Percentiles rank a stretch among this genome's conserved stretches.
Conservation (phyloP, 495 filamentous ascomycete genomes). For the Gamarada debralockiae region DNA sequence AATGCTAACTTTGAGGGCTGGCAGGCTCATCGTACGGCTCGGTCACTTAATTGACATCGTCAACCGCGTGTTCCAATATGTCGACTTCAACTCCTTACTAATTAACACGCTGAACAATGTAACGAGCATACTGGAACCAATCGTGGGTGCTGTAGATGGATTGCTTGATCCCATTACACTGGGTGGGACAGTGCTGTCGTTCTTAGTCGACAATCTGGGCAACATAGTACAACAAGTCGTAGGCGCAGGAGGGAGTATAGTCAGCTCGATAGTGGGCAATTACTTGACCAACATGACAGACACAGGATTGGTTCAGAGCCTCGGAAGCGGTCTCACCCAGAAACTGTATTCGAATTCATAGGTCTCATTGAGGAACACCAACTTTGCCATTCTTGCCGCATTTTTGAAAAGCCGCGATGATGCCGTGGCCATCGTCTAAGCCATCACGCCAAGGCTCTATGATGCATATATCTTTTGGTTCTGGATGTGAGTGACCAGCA, state of each 20-base stretch:
- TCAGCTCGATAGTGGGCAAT: constrained; percentile 49
- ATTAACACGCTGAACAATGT: constrained; percentile 50
- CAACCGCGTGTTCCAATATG: constrained; percentile 48
- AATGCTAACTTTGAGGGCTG: not conserved
- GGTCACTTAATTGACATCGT: constrained; percentile 55
- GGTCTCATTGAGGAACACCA: no score
- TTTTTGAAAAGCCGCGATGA: no score
- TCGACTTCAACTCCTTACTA: constrained; percentile 54
- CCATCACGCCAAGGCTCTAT: no score
- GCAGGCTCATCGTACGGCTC: constrained; percentile 44
- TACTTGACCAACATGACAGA: constrained; percentile 54
- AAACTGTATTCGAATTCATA: constrained; percentile 49
- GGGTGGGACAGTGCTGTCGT: constrained; percentile 45
- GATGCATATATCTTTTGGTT: no score
- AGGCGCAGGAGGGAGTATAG: constrained; percentile 31
- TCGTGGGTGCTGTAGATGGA: constrained; percentile 51
- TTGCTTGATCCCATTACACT: constrained; percentile 50
- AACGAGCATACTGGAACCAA: constrained; percentile 40
- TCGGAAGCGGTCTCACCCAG: constrained; percentile 46
- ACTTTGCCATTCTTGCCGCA: no score
- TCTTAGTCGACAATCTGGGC: constrained; percentile 54
- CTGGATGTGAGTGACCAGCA: no score
- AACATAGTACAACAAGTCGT: constrained; percentile 54
- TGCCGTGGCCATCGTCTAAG: no score
- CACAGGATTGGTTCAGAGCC: constrained; percentile 37